Conservation (phyloP, 805 yeast genomes). For the Barnettozyma sp. region DNA sequence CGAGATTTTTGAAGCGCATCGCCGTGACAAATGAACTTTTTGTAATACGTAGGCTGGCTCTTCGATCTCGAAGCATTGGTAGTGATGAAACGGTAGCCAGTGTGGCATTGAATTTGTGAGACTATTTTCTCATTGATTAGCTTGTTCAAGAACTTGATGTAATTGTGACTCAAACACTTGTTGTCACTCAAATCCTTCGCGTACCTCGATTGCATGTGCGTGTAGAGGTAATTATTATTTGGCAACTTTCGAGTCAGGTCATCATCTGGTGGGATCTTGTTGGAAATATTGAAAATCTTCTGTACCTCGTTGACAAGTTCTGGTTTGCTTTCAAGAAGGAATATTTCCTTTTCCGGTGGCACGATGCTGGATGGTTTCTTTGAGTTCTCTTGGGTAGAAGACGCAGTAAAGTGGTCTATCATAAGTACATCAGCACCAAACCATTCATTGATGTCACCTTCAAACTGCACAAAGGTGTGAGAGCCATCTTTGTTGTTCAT, state of each 20-base stretch:
- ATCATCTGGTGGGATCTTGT: no score
- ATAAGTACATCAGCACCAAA: constrained; percentile 1
- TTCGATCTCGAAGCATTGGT: constrained; percentile 1
- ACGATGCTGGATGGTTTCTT: not conserved
- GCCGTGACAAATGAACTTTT: constrained; percentile 4
- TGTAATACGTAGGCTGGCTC: constrained; percentile 5
- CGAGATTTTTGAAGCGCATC: not conserved
- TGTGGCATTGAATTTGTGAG: not conserved
- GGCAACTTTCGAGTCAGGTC: no score
- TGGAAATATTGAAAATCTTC: no score
- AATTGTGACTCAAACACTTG: not conserved
- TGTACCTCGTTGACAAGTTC: no score
- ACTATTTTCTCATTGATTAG: not conserved
- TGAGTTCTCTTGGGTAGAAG: not conserved
- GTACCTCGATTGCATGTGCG: no score
- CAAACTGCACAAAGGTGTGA: constrained; percentile 2
- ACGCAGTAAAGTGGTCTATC: not conserved
- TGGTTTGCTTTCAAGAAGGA: no score
- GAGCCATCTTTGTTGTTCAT: not conserved
- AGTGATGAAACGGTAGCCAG: constrained; percentile 2
- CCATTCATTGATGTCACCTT: constrained; percentile 3
- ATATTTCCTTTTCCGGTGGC: no score
- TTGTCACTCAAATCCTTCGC: no score
- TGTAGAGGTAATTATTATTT: no score
- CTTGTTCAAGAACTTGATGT: constrained; percentile 1